Base-by-base conservation (phyloP, 106 monocot species). In the Apostasia shenzhenica region DNA sequence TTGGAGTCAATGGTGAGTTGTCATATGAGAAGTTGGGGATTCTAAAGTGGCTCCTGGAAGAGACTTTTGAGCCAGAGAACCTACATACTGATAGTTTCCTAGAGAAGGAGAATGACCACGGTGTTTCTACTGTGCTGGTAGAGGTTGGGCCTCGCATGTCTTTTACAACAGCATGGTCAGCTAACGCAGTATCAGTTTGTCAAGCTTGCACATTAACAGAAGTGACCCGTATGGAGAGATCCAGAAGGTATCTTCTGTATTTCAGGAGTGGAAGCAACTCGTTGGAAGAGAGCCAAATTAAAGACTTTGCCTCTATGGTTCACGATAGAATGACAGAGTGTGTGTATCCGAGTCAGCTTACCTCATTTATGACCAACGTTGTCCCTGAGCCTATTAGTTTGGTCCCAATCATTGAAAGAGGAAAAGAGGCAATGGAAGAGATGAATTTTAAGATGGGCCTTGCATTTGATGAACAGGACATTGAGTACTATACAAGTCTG, bases 251-350 rank as follows among this genome's bases (percentile, higher is more conserved):
- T 78, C 79, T 86, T 41, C 42, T 97, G 60, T 77, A 68, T 66
- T 59, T 92, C 55, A 81, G 60, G 62, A 70, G 80, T 12, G 84
- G 82, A 64, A 84, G 79, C 67, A 68, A 65, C 12, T 60, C 72
- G 14, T 71, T 92, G 55, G 76, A 76, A 38, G 85, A 80, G 63
- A 54, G 55, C 42, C 82, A 86, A 60, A 63, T 87, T 14, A 79
- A 71, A 44, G 81, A 87, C n/a, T 97, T 97, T 70, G 82, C 84
- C 51, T 73, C 87, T 14, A 79, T 92, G 80, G 74, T 97, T 61
- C 97, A 92, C 74, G 97, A 97, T 74, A 86, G 97, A 68, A 97
- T 97, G 97, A 97, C 97, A 39, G 92, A 97, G 58, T 92, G 92
- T 72, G 76, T 97, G n/a, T 97, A 97, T 70, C 75, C 84, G n/a